Conservation (phyloP, 345 rosid genomes). For the Clarkia xantiana region DNA sequence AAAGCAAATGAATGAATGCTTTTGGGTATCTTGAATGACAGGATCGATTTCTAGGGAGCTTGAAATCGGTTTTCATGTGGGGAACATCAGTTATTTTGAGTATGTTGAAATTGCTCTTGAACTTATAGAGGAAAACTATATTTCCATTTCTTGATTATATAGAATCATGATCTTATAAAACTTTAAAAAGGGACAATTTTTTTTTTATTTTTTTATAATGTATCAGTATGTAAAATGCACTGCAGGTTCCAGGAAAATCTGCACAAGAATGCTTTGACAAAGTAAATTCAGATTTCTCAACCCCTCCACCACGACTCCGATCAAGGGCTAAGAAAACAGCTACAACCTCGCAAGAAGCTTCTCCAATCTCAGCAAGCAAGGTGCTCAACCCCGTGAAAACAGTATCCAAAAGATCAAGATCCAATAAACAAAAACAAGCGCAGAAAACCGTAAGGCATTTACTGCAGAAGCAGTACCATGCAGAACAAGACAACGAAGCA, state of each 20-base stretch:
- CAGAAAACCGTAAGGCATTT: constrained; percentile 47
- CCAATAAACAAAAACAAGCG: constrained; percentile 21
- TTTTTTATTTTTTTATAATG: background rate
- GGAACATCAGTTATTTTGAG: background rate
- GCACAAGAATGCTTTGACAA: constrained; percentile 74
- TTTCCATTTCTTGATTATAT: background rate
- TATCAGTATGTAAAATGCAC: constrained; percentile 7
- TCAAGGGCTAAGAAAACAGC: constrained; percentile 32
- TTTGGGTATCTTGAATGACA: background rate
- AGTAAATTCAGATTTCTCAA: constrained; percentile 47
- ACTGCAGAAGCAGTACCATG: constrained; percentile 36
- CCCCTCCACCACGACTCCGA: constrained; percentile 38
- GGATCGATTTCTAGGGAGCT: background rate
- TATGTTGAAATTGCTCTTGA: background rate
- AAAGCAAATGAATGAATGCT: too few species aligned
- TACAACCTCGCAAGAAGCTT: constrained; percentile 26
- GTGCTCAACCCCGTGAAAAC: constrained; percentile 29
- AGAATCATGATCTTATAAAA: background rate
- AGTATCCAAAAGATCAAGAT: constrained; percentile 18
- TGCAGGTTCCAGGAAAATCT: constrained; percentile 72
- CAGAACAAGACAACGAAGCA: constrained; percentile 30
- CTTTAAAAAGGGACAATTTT: background rate
- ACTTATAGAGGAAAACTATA: too few species aligned
- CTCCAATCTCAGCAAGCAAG: constrained; percentile 61
- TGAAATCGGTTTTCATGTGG: background rate